These are phyloP conservation scores for Pedinophyceae sp. DNA, from an alignment of 139 green algal genomes.

Conservation along the genomic window DNA sequence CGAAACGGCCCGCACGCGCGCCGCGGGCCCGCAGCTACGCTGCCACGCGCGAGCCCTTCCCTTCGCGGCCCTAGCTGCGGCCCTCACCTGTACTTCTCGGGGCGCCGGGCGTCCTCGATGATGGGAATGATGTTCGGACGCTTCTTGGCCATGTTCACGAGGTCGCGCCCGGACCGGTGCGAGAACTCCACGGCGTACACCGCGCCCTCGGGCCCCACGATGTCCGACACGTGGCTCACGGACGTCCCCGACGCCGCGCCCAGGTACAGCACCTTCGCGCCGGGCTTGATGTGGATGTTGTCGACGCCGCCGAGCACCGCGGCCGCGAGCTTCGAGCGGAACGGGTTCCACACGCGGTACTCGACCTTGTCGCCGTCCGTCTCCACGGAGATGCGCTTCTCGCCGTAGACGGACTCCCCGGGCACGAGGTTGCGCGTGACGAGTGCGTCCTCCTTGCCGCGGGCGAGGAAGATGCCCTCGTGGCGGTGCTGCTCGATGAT, in stretches of 20 bases:
- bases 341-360: slow-evolving; percentile 99
- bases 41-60: no score
- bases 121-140: slow-evolving; percentile 98
- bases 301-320: slow-evolving; percentile 93
- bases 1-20: no score
- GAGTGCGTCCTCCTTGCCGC: slow-evolving; percentile 93
- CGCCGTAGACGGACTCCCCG: slow-evolving; percentile 91
- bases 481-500: slow-evolving; percentile 88
- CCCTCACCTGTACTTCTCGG: slow-evolving; percentile 94
- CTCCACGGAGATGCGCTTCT: slow-evolving; percentile 93
- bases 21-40: no score
- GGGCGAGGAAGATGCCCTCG: slow-evolving; percentile 91
- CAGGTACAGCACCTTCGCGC: slow-evolving; percentile 90
- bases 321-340: slow-evolving; percentile 95
- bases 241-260: slow-evolving; percentile 76
- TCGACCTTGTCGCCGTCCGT: slow-evolving; percentile 74
- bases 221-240: slow-evolving; percentile 81
- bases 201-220: slow-evolving; percentile 79
- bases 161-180: slow-evolving; percentile 74
- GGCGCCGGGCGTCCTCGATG: slow-evolving; percentile 97
- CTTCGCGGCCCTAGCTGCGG: no score
- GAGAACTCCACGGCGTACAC: slow-evolving; percentile 99
- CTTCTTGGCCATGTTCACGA: slow-evolving; percentile 99
- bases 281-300: slow-evolving; percentile 96
- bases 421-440: slow-evolving; percentile 93